Base-by-base conservation (phyloP, 2,329 filamentous ascomycete genomes). In the Exophiala bonariae region DNA sequence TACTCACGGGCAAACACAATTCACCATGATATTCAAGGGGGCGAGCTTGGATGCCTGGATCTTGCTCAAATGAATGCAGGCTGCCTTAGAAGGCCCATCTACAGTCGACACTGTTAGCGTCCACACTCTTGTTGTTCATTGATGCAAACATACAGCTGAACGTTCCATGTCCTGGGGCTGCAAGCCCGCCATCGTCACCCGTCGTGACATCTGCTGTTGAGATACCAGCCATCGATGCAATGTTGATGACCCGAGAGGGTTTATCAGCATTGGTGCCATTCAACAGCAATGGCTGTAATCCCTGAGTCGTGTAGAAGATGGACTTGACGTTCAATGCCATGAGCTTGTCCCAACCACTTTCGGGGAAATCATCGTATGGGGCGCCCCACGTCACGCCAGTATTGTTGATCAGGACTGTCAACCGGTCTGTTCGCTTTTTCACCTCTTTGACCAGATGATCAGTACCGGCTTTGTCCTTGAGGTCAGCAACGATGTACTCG, bases 361-460 rank as follows among this genome's bases (percentile, higher is more conserved):
- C 77, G 1, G 77, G 77, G 56, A 79, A 81, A 60, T 80, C 70
- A 50, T 79, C 75, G 60, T 80, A 81, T 20, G 77, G 73, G 19
- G 73, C 78, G 8, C 77, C 78, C 72, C 76, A 79, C 42, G 74
- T 76, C 7, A 72, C 76, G 13, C 76, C 76, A 7, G 75, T 75
- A 56, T 78, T 78, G 59, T 79, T 78, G 42, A 79, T 66, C 16
- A 78, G 63, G 18, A 78, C 71, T 55, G 62, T 77, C 63, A 78
- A 44, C 10, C 63, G 57, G 30, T 67, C 66, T 2, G 62, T 62
- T 8, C 68, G 65, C 60, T 74, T 74, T 50, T 68, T 67, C 23
- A 78, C 61, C 52, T 77, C 75, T n/a, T 68, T 67, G 8, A 71
- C 72, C 26, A 78, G 63, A 20, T 61, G 70, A 45, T 74, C 68